Evolutionary conservation across 257 asterid species (phyloP), one percentile per base, ranked within the genome.

Genomic region (Misopates orontium): DNA sequence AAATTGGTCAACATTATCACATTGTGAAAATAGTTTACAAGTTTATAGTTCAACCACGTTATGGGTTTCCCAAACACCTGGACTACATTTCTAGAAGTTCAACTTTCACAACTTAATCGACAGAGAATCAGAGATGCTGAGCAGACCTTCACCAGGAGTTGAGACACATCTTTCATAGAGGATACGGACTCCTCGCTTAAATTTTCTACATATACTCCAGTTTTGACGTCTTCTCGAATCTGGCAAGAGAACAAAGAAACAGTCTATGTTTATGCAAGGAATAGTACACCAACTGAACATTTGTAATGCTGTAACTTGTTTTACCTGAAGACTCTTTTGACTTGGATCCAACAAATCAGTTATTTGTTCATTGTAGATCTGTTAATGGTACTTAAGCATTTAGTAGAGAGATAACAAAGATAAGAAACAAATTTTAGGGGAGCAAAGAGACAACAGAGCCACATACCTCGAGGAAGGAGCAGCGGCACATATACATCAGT

Each of bases 301-400:
- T 42, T 42, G 15, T 44, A 60, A 12, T 40, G 41, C 58, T 71
- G 69, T 22, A 47, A 22, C 60, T 36, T 36, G 18, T 41, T 52
- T 74, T 76, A 94, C 99, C 99, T 84, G 97, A 68, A 94, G 99
- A 77, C 82, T 88, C 79, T 84, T 85, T 62, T 90, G 99, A 74
- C 81, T 85, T 69, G 99, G 96, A 68, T 94, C 97, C 88, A 94
- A 78, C 57, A 94, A 72, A 85, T 94, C 99, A 74, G 99, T 90
- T 63, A 94, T 90, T 85, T 94, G 99, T 64, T 94, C 99, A 81
- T 94, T 94, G 80, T 94, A 94, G 69, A 94, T 94, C 99, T 94
- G 95, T 54, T 40, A 40, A 60, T 68, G 67, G 20, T 63, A 57
- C 36, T 21, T 70, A 74, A 36, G 53, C 18, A 45, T 49, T 50